phyloP scores from a whole-genome alignment of 306 rosid genomes.

The Ochetophila trinervis region DNA sequence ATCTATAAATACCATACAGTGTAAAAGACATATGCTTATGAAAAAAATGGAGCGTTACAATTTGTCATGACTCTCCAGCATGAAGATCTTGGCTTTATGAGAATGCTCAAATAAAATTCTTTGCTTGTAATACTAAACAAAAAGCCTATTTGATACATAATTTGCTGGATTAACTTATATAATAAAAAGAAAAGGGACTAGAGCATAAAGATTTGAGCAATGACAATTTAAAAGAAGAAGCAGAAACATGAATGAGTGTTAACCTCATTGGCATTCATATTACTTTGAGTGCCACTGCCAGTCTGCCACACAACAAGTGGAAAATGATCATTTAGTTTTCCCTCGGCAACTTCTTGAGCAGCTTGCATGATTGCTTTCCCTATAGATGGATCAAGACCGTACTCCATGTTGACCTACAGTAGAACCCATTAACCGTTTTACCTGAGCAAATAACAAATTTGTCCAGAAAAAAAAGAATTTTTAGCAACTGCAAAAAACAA shows the following conservation, averaged over 20 bases:
- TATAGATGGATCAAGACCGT: conserved; percentile 80
- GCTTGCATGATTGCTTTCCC: conserved; percentile 92
- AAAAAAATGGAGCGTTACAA: background rate
- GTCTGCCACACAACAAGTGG: conserved; percentile 99
- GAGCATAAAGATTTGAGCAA: background rate
- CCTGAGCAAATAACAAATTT: background rate
- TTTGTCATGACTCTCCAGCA: background rate
- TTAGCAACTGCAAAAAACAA: background rate
- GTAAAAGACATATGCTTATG: background rate
- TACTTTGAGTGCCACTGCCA: conserved; percentile 98
- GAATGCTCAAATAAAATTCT: too few species aligned
- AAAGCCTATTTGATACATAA: too few species aligned
- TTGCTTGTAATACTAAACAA: too few species aligned
- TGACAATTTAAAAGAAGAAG: background rate
- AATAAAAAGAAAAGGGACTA: background rate
- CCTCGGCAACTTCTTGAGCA: conserved; percentile 96
- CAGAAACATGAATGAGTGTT: background rate
- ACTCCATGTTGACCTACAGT: conserved; percentile 79
- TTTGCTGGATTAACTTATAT: background rate
- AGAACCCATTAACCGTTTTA: background rate
- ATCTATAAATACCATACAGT: background rate
- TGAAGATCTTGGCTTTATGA: too few species aligned
- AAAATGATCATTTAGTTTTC: conserved; percentile 87
- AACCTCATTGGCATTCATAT: conserved; percentile 99
- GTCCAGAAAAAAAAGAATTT: background rate